Base-by-base conservation (phyloP, 2,329 filamentous ascomycete species). In the Epichloe amarillans region DNA sequence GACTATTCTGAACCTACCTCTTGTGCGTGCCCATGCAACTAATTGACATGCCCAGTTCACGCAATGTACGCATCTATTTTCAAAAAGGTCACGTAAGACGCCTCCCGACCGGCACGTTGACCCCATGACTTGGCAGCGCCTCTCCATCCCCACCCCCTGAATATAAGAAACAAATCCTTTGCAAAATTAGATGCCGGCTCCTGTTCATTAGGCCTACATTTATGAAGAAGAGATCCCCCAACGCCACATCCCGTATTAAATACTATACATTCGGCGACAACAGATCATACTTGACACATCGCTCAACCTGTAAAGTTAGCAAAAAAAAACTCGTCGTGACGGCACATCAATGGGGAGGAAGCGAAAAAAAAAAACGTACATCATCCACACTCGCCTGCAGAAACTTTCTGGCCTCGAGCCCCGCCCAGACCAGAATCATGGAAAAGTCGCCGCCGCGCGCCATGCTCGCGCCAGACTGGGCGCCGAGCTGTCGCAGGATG, bases 401-500 rank as follows among this genome's bases (percentile, higher is more conserved):
- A 68, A 95, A 93, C 58, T 84, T 84, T 55, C 91, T 78, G 46
- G 89, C 86, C 70, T 97, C 91, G 11, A 97, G 72, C 1, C 91
- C 90, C 53, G 87, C 80, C 91, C 91, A 97, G 5, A 96, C 83
- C 60, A 88, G 82, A 58, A 96, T 71, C 85, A 97, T 93, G 42
- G 82, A 85, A 55, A 86, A 86, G 61, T 90, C 86, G 30, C 85
- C 84, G 36, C 79, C 75, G 62, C 81, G 83, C 51, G 86, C 72
- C 71, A 86, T 84, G 52, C 81, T 71, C 14, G 80, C 79, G 30
- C 84, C 83, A 57, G 83, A 82, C 63, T 90, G 82, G 0, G 89
- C 82, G 46, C 91, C 88, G 3, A 98, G 75, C 64, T 95, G 84
- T 59, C 93, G 78, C 52, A 98, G 70, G 46, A 98, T 97, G 0